These are phyloP conservation scores for Pulveroboletus ravenelii DNA, from an alignment of 768 basidiomycete genomes.

Conservation along the genomic window DNA sequence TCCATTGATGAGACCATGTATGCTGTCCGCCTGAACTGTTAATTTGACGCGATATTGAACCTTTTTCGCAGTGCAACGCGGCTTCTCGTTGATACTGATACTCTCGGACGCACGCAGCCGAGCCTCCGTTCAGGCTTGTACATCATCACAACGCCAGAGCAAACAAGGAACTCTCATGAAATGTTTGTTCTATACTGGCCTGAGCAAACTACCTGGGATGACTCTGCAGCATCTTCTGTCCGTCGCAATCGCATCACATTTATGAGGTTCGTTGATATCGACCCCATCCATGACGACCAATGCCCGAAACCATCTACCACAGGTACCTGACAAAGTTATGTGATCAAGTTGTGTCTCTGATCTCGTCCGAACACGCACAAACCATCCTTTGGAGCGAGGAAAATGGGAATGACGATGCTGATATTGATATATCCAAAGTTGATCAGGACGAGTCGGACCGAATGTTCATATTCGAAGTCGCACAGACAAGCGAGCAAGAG, in stretches of 20 bases:
- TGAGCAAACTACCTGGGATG: conserved; percentile 54
- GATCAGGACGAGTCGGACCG: conserved; percentile 44
- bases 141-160: conserved; percentile 22
- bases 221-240: conserved; percentile 43
- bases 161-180: conserved; percentile 8
- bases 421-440: conserved; percentile 12
- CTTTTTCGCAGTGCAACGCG: no score
- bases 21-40: conserved; percentile 12
- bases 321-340: conserved; percentile 58
- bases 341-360: conserved; percentile 48
- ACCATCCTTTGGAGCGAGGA: conserved; percentile 43
- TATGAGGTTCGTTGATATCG: conserved; percentile 41
- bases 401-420: conserved; percentile 16
- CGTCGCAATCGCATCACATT: conserved; percentile 53
- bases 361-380: conserved; percentile 44
- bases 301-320: background rate
- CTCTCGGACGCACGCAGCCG: conserved; percentile 13
- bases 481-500: conserved; percentile 54
- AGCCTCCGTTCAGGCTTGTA: conserved; percentile 50
- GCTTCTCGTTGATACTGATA: background rate
- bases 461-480: conserved; percentile 52
- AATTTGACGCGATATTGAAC: no score
- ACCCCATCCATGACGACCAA: background rate
- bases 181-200: conserved; percentile 59
- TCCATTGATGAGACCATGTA: conserved; percentile 39